These are phyloP conservation scores for Selaginella tamariscina DNA, from an alignment of 75 land plant genomes.

Conservation along the genomic window DNA sequence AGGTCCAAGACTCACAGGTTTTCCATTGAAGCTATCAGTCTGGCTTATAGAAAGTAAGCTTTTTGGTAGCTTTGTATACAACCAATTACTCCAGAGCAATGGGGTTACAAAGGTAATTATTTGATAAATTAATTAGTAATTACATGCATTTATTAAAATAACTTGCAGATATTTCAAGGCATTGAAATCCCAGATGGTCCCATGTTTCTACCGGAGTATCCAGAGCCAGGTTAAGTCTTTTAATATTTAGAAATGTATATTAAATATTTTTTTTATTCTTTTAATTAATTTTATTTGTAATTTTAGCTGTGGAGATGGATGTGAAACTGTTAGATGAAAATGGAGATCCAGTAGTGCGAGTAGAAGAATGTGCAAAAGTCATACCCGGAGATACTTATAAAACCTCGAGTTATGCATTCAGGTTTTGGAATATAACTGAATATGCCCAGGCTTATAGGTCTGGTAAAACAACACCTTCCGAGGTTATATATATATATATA, in stretches of 20 bases:
- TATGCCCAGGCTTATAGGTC: background rate
- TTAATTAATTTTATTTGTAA: background rate
- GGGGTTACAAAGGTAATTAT: conserved; percentile 41
- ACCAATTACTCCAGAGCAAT: conserved; percentile 44
- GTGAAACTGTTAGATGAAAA: background rate
- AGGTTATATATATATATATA: too few species aligned
- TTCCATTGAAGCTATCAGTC: conserved; percentile 41
- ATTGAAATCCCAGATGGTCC: conserved; percentile 72
- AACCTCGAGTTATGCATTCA: background rate
- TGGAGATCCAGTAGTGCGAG: background rate
- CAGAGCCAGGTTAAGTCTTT: conserved; percentile 45
- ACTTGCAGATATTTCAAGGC: conserved; percentile 42
- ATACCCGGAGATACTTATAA: background rate
- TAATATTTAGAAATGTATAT: background rate
- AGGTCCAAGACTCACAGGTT: conserved; percentile 76
- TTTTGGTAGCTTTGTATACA: conserved; percentile 36
- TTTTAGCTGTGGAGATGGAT: background rate
- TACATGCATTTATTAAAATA: background rate
- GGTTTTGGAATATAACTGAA: background rate
- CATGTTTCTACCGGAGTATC: conserved; percentile 81
- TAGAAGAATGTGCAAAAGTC: background rate
- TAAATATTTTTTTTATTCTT: background rate
- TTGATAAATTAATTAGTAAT: background rate
- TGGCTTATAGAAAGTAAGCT: conserved; percentile 41
- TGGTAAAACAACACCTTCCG: background rate